Conservation (phyloP, 371 early-diverging fungal genomes). For the Lichtheimia hyalospora region DNA sequence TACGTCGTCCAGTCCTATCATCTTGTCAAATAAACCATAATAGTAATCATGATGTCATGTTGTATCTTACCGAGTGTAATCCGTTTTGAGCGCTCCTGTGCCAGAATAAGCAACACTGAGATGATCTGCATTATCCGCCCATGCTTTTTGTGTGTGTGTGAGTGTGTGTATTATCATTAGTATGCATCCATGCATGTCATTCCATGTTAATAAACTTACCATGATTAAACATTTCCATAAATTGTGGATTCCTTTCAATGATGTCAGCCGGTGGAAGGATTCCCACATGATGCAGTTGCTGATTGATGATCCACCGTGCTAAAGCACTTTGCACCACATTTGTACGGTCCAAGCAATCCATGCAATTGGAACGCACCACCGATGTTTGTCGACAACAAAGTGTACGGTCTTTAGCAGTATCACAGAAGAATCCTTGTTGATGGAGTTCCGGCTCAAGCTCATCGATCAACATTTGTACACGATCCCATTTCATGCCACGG, state of each 20-base stretch:
- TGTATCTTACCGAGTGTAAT: slow-evolving; percentile 81
- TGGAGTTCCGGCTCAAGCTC: slow-evolving; percentile 63
- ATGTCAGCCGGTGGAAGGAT: slow-evolving; percentile 60
- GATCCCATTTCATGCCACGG: slow-evolving; percentile 83
- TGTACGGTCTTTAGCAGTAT: neutral
- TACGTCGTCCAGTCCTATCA: slow-evolving; percentile 78
- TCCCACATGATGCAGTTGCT: slow-evolving; percentile 65
- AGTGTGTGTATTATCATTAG: slow-evolving; percentile 12
- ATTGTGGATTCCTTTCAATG: slow-evolving; percentile 51
- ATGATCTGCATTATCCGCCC: slow-evolving; percentile 98
- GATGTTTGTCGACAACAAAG: slow-evolving; percentile 61
- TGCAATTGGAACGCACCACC: slow-evolving; percentile 97
- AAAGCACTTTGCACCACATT: slow-evolving; percentile 96
- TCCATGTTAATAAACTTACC: slow-evolving; percentile 16
- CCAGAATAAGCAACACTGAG: slow-evolving; percentile 95
- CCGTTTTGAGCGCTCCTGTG: slow-evolving; percentile 97
- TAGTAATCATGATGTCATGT: neutral
- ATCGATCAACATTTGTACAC: slow-evolving; percentile 76
- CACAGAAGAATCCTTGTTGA: slow-evolving; percentile 56
- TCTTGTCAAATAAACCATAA: neutral
- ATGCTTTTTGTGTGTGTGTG: no score
- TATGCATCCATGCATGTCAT: neutral
- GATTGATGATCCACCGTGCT: slow-evolving; percentile 65
- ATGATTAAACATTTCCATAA: slow-evolving; percentile 35
- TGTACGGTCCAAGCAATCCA: slow-evolving; percentile 99